Conservation (phyloP, 2,329 filamentous ascomycete species). For the Thelonectria rubi region DNA sequence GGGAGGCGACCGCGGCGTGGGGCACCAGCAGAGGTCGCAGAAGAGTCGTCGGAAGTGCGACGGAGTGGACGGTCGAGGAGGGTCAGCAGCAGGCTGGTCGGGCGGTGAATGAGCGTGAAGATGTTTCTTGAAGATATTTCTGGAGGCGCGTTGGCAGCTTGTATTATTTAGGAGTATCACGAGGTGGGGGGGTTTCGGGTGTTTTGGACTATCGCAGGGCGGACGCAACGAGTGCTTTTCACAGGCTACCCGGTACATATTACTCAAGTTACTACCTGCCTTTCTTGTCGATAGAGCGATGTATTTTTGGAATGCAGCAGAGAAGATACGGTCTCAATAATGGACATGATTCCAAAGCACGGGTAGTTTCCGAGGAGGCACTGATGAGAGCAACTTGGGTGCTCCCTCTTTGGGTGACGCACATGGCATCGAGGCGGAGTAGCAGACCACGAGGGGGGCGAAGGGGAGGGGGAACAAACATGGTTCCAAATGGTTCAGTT, state of each 20-base stretch:
- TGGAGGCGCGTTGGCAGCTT: slow-evolving; percentile 1
- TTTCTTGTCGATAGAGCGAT: slow-evolving; percentile 4
- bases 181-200: slow-evolving; percentile 2
- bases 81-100: slow-evolving; percentile 46
- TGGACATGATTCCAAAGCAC: neutral
- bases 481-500: neutral
- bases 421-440: too few relatives aligned
- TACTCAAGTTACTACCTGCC: too few relatives aligned
- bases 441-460: neutral
- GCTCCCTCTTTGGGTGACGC: too few relatives aligned
- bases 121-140: neutral
- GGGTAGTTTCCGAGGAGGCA: too few relatives aligned
- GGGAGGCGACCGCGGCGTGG: slow-evolving; percentile 38
- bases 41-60: slow-evolving; percentile 41
- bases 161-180: slow-evolving; percentile 14
- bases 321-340: slow-evolving; percentile 15
- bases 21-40: slow-evolving; percentile 14
- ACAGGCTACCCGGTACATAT: neutral
- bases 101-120: slow-evolving; percentile 25
- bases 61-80: slow-evolving; percentile 49
- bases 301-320: neutral
- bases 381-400: too few relatives aligned
- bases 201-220: slow-evolving; percentile 5
- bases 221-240: neutral
- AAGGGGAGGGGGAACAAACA: too few relatives aligned